phyloP scores from a whole-genome alignment of 208 protist genomes.

The Trypanosoma grayi region DNA sequence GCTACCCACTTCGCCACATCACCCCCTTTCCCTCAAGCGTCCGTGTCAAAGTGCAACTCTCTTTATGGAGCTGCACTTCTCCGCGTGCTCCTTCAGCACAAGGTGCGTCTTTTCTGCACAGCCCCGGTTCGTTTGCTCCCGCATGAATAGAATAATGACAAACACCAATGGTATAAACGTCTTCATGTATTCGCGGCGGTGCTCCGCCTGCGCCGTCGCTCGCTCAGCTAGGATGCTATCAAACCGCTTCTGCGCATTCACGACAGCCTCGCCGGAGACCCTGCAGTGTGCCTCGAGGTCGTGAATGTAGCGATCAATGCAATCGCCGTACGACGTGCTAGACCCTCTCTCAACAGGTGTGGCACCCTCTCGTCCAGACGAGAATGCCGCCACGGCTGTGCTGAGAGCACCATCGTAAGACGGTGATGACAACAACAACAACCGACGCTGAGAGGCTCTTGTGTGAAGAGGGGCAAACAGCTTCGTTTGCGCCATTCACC shows the following conservation, averaged over 20 bases:
- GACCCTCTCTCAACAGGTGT: too few relatives aligned
- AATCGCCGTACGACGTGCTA: conserved; percentile 40
- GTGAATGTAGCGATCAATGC: conserved; percentile 45
- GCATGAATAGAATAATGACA: conserved; percentile 39
- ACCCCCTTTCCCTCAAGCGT: background rate
- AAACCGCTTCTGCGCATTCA: conserved; percentile 15
- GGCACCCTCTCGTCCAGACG: too few relatives aligned
- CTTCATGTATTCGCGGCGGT: conserved; percentile 43
- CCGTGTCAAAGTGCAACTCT: conserved; percentile 22
- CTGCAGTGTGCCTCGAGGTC: conserved; percentile 33
- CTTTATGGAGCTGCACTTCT: conserved; percentile 37
- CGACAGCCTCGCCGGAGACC: conserved; percentile 5
- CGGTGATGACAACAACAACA: background rate
- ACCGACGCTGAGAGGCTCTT: background rate
- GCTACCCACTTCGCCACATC: background rate
- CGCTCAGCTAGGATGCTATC: conserved; percentile 11
- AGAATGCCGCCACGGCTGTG: too few relatives aligned
- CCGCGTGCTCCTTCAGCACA: conserved; percentile 37
- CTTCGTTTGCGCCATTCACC: background rate
- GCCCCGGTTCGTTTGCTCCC: conserved; percentile 41
- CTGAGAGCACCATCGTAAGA: too few relatives aligned
- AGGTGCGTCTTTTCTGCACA: conserved; percentile 40
- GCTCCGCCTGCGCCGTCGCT: conserved; percentile 13
- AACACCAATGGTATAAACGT: conserved; percentile 49
- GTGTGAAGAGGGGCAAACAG: background rate